These are phyloP conservation scores for Alternaria burnsii DNA, from an alignment of 2,329 filamentous ascomycete genomes.

Conservation along the genomic window DNA sequence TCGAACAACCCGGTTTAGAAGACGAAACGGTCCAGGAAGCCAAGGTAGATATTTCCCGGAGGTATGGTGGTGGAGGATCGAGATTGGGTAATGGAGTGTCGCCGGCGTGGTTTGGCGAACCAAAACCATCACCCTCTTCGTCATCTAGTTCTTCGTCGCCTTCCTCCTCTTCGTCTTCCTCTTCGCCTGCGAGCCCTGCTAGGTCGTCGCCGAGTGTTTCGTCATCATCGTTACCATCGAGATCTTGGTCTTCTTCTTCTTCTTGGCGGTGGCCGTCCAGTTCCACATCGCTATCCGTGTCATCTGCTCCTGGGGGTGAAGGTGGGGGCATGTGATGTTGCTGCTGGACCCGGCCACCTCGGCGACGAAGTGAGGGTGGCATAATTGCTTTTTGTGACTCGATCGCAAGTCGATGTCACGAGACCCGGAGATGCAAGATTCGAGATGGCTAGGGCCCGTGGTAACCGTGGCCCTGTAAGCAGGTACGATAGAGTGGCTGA, in stretches of 20 bases:
- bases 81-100: constrained; percentile 24
- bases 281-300: constrained; percentile 42
- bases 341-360: constrained; percentile 16
- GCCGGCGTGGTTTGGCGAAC: constrained; percentile 25
- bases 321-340: constrained; percentile 27
- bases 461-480: not conserved
- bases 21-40: constrained; percentile 85
- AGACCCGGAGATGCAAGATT: not conserved
- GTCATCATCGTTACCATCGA: constrained; percentile 7
- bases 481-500: not conserved
- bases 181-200: constrained; percentile 33
- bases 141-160: constrained; percentile 60
- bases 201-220: constrained; percentile 37
- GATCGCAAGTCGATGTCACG: constrained; percentile 14
- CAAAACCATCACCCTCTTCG: constrained; percentile 23
- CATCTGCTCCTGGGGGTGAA: constrained; percentile 25
- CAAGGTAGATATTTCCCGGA: constrained; percentile 86
- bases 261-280: constrained; percentile 14
- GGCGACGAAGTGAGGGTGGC: constrained; percentile 41
- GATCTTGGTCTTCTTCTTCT: constrained; percentile 19
- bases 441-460: not conserved
- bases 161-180: constrained; percentile 51
- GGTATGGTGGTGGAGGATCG: constrained; percentile 53
- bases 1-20: constrained; percentile 80
- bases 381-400: constrained; percentile 25